Conservation (phyloP, 805 yeast genomes). For the Lipomyces sp. region DNA sequence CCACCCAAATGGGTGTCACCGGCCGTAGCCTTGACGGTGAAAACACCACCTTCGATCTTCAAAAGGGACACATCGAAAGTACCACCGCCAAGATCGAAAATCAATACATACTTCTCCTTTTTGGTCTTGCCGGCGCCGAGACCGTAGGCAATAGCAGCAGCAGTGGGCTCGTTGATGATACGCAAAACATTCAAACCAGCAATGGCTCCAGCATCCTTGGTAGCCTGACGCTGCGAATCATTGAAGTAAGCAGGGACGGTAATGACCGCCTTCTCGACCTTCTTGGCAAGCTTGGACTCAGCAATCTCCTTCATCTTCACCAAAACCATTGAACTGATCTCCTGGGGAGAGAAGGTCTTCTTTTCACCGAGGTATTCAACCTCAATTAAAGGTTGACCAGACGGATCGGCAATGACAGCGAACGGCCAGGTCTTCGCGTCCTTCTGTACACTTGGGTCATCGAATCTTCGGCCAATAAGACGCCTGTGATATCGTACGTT, state of each 20-base stretch:
- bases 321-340: slow-evolving; percentile 90
- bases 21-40: slow-evolving; percentile 96
- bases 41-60: slow-evolving; percentile 93
- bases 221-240: slow-evolving; percentile 88
- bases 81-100: slow-evolving; percentile 97
- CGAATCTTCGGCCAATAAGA: slow-evolving; percentile 88
- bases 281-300: slow-evolving; percentile 78
- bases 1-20: slow-evolving; percentile 99
- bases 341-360: slow-evolving; percentile 90
- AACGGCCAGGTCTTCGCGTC: slow-evolving; percentile 95
- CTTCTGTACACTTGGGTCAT: slow-evolving; percentile 81
- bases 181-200: slow-evolving; percentile 84
- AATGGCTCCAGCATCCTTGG: slow-evolving; percentile 87
- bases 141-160: slow-evolving; percentile 97
- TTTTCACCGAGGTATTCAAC: slow-evolving; percentile 84
- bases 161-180: slow-evolving; percentile 90
- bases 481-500: slow-evolving; percentile 67
- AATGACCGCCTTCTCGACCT: slow-evolving; percentile 81
- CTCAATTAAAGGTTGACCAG: slow-evolving; percentile 78
- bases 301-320: slow-evolving; percentile 86
- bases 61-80: slow-evolving; percentile 94
- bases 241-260: slow-evolving; percentile 89
- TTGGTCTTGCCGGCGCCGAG: slow-evolving; percentile 84
- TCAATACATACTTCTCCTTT: slow-evolving; percentile 84
- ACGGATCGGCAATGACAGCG: slow-evolving; percentile 64